Base-by-base conservation (phyloP, 2,329 filamentous ascomycete genomes). In the Penicillium rolfsii region DNA sequence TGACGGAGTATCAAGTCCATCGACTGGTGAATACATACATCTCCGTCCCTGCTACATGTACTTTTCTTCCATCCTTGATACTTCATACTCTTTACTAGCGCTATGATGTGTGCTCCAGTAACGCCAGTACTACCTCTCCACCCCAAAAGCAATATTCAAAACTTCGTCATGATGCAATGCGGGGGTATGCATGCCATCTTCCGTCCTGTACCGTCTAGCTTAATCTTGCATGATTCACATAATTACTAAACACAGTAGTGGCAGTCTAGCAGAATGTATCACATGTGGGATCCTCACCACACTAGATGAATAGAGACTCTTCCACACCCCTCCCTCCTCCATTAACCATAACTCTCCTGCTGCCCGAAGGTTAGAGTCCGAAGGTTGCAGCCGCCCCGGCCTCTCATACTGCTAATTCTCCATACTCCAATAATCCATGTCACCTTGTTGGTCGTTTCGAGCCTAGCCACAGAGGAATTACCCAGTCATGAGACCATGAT, bases 401-500 rank as follows among this genome's bases (percentile, higher is more conserved):
- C 46, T 19, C 43, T 38, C n/a, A 14, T 8, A 4, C 24, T 48
- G 3, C 14, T 28, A 46, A 46, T 40, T 16, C 56, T 45, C 41
- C 40, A n/a, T 38, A 9, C n/a, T n/a, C 5, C 26, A 22, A 28
- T 9, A 50, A 35, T 9, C 45, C 11, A 48, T 30, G 45, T 48
- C 45, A 48, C 45, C 28, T 50, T 19, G n/a, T 1, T 14, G n/a
- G 12, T n/a, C 28, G 16, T 16, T 26, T 49, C 45, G 6, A 40
- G 46, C n/a, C 41, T 35, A 41, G 41, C 43, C 52, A 16, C n/a
- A 38, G 22, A 49, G 55, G 26, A 55, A 64, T 62, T 61, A 55
- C 14, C 61, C 40, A 55, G 58, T 66, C 64, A 66, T 66, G 53
- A 58, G 64, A 66, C 62, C 46, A 52, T 56, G 35, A 57, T 49